Evolutionary conservation across 331 rosid species (phyloP), one percentile per base, ranked within the genome.

Genomic region (Phaseolus coccineus): DNA sequence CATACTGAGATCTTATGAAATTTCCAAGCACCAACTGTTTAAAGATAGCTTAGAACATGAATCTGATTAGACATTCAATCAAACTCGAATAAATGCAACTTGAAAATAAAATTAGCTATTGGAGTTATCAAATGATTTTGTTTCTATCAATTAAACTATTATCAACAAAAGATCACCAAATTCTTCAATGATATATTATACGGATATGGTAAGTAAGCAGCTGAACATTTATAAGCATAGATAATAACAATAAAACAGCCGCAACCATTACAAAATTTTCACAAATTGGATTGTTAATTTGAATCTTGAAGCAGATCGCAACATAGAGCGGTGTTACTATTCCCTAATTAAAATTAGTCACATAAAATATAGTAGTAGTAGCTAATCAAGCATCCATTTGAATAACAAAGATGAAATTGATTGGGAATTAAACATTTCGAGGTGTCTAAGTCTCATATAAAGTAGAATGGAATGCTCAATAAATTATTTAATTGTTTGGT

Each of bases 1-100:
- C 33, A 16, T 15, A 57, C 3, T 19, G 2, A 39, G 65, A 30
- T 40, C 13, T 47, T 50, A 50, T 22, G 31, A 46, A 66, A 37
- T 8, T 33, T 65, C 44, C 4, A 68, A 48, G 48, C 42, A 79
- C 33, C n/a, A 66, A 69, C 39, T 37, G 35, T 16, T 51, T 64
- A 53, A 19, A 64, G 46, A 64, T 65, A 42, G 40, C 24, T 14
- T 24, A 46, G 10, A 33, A 61, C 2, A 24, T 13, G 53, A 51
- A 28, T 28, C 33, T 3, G 62, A n/a, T 69, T 28, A 28, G 15
- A 27, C 8, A 71, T 61, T 61, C 39, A 27, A 25, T 9, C 35
- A 25, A 57, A 57, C 64, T 4, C 39, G 28, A 58, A 27, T 59
- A 59, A 28, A 31, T 61, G 67, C 39, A 28, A 59, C 10, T 14